Conservation (phyloP, 129 eudicot genomes). For the Lonicera japonica region DNA sequence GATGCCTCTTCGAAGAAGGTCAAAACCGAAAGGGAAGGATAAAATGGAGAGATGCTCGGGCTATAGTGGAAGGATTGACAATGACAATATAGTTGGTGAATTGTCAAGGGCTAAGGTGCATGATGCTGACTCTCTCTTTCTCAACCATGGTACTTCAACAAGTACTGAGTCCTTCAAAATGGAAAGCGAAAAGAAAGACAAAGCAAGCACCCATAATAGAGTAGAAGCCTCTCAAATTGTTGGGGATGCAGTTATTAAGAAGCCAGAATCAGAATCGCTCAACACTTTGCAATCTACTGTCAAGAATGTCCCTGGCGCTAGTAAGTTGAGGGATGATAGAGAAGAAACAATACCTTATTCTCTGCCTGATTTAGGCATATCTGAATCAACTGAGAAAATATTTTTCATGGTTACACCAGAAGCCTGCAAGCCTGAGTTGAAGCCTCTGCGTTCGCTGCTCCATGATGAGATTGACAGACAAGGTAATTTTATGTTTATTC, state of each 20-base stretch:
- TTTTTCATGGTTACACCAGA: slow-evolving; percentile 14
- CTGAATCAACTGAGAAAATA: slow-evolving; percentile 27
- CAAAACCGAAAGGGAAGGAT: slow-evolving; percentile 33
- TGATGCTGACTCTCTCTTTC: slow-evolving; percentile 2
- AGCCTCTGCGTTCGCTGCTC: slow-evolving; percentile 27
- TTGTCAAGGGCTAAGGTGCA: not conserved
- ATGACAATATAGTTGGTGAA: slow-evolving; percentile 3
- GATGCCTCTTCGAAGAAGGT: slow-evolving; percentile 37
- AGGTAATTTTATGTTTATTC: slow-evolving; percentile 31
- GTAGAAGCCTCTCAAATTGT: not conserved
- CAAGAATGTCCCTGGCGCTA: not conserved
- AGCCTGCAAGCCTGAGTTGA: slow-evolving; percentile 17
- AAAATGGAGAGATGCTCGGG: slow-evolving; percentile 24
- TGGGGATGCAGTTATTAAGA: slow-evolving; percentile 9
- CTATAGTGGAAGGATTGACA: slow-evolving; percentile 17
- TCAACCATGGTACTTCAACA: slow-evolving; percentile 7
- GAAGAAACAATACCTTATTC: slow-evolving; percentile 20
- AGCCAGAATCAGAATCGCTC: slow-evolving; percentile 1
- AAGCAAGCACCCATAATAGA: not conserved
- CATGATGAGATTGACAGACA: slow-evolving; percentile 26
- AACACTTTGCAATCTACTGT: not conserved
- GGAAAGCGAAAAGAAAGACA: slow-evolving; percentile 6
- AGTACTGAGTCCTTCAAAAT: slow-evolving; percentile 9
- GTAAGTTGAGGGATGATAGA: slow-evolving; percentile 2
- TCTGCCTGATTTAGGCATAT: slow-evolving; percentile 10